Percentiles rank a stretch among this genome's conserved stretches.
phyloP scores from a whole-genome alignment of 176 grass and related monocot species.

The Oropetium thomaeum region DNA sequence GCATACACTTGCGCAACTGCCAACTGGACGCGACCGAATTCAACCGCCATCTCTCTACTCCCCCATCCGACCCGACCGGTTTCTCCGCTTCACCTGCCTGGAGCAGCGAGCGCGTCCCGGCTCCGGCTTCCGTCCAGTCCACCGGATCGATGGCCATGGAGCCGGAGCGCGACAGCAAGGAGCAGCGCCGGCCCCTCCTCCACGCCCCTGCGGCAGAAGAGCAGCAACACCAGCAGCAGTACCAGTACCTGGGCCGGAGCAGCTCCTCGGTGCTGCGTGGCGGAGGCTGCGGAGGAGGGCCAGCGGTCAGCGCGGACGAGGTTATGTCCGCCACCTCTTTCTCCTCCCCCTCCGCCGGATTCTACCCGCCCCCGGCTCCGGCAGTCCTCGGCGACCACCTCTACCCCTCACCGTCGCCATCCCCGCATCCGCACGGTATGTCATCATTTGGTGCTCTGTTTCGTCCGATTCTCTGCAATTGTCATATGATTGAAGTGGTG shows the following conservation, averaged over 20 bases:
- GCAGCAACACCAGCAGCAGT: conserved; percentile 51
- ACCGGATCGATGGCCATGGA: conserved; percentile 20
- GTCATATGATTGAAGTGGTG: not conserved
- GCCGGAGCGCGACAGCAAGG: conserved; percentile 19
- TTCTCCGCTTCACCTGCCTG: not conserved
- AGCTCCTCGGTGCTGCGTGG: conserved; percentile 47
- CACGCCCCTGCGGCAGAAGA: conserved; percentile 11
- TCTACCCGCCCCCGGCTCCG: not conserved
- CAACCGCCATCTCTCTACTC: not conserved
- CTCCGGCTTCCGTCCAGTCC: not conserved
- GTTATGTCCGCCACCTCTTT: conserved; percentile 65
- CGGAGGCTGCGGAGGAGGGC: conserved; percentile 27
- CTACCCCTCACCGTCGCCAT: conserved; percentile 40
- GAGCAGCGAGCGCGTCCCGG: not conserved
- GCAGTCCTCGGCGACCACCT: conserved; percentile 5
- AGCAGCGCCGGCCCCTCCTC: conserved; percentile 38
- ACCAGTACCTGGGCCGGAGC: conserved; percentile 70
- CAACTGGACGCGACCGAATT: not conserved
- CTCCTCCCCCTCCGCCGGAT: conserved; percentile 42
- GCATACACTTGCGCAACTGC: not conserved
- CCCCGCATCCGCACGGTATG: conserved; percentile 21
- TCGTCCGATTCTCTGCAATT: not conserved
- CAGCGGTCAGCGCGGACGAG: conserved; percentile 69
- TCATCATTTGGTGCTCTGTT: not conserved
- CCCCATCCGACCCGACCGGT: not conserved